These are phyloP conservation scores for Phycomyces nitens DNA, from an alignment of 192 early-diverging fungal genomes.

Conservation along the genomic window DNA sequence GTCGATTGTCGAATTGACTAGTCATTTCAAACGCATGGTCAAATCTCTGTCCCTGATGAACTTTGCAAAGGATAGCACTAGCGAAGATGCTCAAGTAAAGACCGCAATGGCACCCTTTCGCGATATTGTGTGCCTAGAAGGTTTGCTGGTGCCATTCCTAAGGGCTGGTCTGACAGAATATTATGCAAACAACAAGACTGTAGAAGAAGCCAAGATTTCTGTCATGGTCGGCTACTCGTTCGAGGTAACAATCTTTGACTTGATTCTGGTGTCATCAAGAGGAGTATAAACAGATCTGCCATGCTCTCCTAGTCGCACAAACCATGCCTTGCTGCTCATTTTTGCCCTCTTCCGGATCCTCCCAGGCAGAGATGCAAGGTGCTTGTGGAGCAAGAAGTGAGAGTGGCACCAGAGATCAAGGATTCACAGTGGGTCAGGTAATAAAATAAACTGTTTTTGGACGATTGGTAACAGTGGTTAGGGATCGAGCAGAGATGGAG, in stretches of 20 bases:
- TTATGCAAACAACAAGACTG: slow-evolving; percentile 26
- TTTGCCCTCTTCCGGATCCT: slow-evolving; percentile 25
- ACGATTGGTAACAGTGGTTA: background rate
- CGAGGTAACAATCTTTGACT: slow-evolving; percentile 31
- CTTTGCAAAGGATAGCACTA: slow-evolving; percentile 28
- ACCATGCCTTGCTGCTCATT: slow-evolving; percentile 35
- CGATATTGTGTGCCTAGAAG: slow-evolving; percentile 24
- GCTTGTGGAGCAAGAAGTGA: slow-evolving; percentile 48
- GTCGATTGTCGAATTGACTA: slow-evolving; percentile 53
- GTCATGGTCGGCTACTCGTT: slow-evolving; percentile 53
- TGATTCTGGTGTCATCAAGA: background rate
- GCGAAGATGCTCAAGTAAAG: slow-evolving; percentile 17
- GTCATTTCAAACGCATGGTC: slow-evolving; percentile 47
- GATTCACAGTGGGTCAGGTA: slow-evolving; percentile 72
- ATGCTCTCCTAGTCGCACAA: slow-evolving; percentile 19
- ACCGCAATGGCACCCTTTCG: slow-evolving; percentile 36
- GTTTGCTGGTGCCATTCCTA: slow-evolving; percentile 36
- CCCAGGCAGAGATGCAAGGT: slow-evolving; percentile 32
- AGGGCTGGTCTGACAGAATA: slow-evolving; percentile 44
- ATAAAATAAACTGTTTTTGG: background rate
- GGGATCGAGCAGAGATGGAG: slow-evolving; percentile 51
- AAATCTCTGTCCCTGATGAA: slow-evolving; percentile 48
- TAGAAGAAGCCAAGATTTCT: slow-evolving; percentile 52
- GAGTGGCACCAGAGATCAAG: slow-evolving; percentile 54
- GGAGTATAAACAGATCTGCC: background rate